Base-by-base conservation (phyloP, 2,329 filamentous ascomycete genomes). In the Nigrospora sphaerica region DNA sequence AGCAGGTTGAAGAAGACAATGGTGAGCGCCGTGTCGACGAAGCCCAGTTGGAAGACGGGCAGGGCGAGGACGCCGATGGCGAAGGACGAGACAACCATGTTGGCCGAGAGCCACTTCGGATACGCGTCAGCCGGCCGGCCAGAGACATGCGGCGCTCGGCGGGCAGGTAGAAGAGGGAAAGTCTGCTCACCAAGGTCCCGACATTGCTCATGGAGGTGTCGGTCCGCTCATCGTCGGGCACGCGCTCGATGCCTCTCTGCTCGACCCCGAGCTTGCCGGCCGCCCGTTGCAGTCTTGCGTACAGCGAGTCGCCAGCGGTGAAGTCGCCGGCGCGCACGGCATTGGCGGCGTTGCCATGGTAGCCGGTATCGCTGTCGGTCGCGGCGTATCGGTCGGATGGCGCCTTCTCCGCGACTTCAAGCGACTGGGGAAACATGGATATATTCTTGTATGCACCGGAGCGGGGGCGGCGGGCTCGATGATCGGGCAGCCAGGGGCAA, bases 1-100 rank as follows among this genome's bases (percentile, higher is more conserved):
- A 92, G 69, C 5, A 88, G 60, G 56, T 90, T 91, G 69, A 91
- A 78, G 66, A 90, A 87, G 44, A 92, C 63, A 49, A 86, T 83
- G 32, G 82, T 77, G 39, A 92, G 67, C 32, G 86, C 79, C 9
- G 83, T 80, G 57, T 92, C 88, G 42, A 84, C 71, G 54, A 88
- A 90, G 11, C 86, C 85, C 10, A 92, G 74, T 10, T 66, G 65
- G 65, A 88, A 91, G 19, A 87, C 65, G 10, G 81, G 75, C n/a
- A 81, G 74, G 1, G 78, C 83, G 6, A 86, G 75, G 16, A 86
- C 78, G 39, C 86, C 88, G 46, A 90, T 83, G 42, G 87, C 85
- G 57, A 90, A 88, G 13, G 83, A 83, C 19, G 81, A 84, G 41
- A 88, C 81, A 45, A 86, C 83, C 81, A 90, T 81, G 66, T 90